Percentiles rank a stretch among this genome's conserved stretches.
Conservation (phyloP, 306 rosid species). For the Cucurbita pepo region DNA sequence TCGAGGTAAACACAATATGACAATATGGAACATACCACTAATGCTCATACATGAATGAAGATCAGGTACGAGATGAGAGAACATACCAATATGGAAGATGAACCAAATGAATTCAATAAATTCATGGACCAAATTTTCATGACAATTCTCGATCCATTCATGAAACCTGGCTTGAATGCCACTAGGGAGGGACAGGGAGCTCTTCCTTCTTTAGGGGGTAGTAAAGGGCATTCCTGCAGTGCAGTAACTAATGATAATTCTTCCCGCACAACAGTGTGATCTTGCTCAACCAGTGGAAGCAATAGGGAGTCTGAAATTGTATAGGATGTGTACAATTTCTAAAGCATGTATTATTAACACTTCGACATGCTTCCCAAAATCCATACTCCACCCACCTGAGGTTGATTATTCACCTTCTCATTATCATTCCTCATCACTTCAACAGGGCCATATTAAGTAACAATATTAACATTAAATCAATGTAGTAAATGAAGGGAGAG, state of each 20-base stretch:
- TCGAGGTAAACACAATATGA: no score
- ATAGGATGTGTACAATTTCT: conserved; percentile 37
- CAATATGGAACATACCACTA: no score
- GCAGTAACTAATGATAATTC: neutral
- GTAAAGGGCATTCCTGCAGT: conserved; percentile 25
- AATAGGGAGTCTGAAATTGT: neutral
- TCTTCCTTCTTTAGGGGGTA: conserved; percentile 18
- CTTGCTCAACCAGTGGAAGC: conserved; percentile 5
- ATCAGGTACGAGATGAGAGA: no score
- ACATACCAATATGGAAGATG: no score
- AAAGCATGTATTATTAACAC: conserved; percentile 32
- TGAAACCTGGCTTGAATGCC: neutral
- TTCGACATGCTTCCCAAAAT: conserved; percentile 9
- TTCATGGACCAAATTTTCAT: no score
- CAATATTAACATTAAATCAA: no score
- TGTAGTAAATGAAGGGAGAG: no score
- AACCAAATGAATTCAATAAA: no score
- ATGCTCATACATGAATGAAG: no score
- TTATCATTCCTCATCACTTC: conserved; percentile 34
- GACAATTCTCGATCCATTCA: neutral
- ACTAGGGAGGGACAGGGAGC: neutral
- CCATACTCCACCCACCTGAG: conserved; percentile 4
- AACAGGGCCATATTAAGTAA: conserved; percentile 1
- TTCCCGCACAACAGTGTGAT: neutral
- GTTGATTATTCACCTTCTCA: neutral